These are phyloP conservation scores for Neoboletus brunneissimus DNA, from an alignment of 768 basidiomycete genomes.

Conservation along the genomic window DNA sequence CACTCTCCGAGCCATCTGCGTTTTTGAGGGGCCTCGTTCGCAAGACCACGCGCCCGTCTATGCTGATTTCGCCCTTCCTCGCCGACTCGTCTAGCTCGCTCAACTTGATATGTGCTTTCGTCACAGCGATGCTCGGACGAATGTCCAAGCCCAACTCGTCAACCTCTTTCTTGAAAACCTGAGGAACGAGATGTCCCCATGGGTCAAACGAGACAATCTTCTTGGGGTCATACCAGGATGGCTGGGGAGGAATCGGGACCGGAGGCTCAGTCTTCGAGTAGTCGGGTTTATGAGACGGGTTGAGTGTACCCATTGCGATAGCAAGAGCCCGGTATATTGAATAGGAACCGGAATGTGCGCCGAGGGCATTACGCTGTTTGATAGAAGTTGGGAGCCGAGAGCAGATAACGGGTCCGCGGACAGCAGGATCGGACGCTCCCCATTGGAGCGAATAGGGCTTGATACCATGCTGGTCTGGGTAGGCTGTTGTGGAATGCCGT, in stretches of 20 bases:
- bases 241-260: conserved; percentile 70
- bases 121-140: conserved; percentile 90
- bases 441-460: conserved; percentile 74
- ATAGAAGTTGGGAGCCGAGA: conserved; percentile 81
- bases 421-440: conserved; percentile 64
- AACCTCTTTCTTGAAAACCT: conserved; percentile 60
- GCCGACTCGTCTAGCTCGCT: conserved; percentile 86
- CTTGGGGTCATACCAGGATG: conserved; percentile 67
- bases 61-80: conserved; percentile 61
- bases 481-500: conserved; percentile 43
- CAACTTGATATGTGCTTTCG: conserved; percentile 92
- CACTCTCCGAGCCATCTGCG: conserved; percentile 56
- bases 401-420: conserved; percentile 86
- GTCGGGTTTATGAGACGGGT: conserved; percentile 78
- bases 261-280: conserved; percentile 84
- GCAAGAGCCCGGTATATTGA: conserved; percentile 92
- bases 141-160: conserved; percentile 74
- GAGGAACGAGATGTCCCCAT: conserved; percentile 85
- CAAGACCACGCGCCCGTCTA: conserved; percentile 84
- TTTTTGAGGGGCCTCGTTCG: conserved; percentile 62
- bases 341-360: conserved; percentile 91
- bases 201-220: conserved; percentile 95
- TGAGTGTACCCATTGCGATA: conserved; percentile 84
- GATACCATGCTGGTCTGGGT: conserved; percentile 92
- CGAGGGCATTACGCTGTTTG: conserved; percentile 90